phyloP scores from a whole-genome alignment of 164 flowering plant species.

The Vitis rupestris region DNA sequence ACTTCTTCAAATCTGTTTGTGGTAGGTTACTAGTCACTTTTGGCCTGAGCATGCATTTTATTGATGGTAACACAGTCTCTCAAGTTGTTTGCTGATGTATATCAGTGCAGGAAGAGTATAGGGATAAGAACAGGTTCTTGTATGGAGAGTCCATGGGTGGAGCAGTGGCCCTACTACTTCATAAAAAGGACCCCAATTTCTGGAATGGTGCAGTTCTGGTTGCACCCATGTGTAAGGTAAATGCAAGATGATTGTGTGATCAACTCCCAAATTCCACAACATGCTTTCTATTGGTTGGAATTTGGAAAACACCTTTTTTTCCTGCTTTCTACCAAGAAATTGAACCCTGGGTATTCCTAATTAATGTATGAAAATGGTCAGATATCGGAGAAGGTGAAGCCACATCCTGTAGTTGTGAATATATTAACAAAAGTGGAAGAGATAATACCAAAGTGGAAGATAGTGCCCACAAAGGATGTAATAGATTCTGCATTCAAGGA shows the following conservation, averaged over 20 bases:
- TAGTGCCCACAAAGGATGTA: conserved; percentile 90
- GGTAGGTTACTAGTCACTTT: conserved; percentile 39
- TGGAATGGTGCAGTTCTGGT: conserved; percentile 90
- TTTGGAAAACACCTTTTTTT: no score
- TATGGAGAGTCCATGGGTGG: conserved; percentile 99
- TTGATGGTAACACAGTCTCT: no score
- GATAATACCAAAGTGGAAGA: conserved; percentile 95
- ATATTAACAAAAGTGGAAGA: conserved; percentile 79
- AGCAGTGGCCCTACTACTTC: conserved; percentile 73
- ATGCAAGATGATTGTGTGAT: no score
- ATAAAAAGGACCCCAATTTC: conserved; percentile 70
- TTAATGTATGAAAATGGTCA: conserved; percentile 16
- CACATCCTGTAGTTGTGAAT: conserved; percentile 81
- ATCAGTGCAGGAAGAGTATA: conserved; percentile 61
- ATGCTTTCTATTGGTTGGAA: no score
- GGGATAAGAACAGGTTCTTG: conserved; percentile 60
- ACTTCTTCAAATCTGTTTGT: conserved; percentile 73
- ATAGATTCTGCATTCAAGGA: conserved; percentile 92
- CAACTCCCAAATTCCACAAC: no score
- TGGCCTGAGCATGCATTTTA: no score
- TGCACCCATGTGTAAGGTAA: conserved; percentile 98
- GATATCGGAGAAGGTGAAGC: conserved; percentile 99
- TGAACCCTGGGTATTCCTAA: background rate
- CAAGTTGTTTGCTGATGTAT: background rate
- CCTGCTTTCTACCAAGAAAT: background rate